Conservation (phyloP, 805 yeast genomes). For the Candida koratica region DNA sequence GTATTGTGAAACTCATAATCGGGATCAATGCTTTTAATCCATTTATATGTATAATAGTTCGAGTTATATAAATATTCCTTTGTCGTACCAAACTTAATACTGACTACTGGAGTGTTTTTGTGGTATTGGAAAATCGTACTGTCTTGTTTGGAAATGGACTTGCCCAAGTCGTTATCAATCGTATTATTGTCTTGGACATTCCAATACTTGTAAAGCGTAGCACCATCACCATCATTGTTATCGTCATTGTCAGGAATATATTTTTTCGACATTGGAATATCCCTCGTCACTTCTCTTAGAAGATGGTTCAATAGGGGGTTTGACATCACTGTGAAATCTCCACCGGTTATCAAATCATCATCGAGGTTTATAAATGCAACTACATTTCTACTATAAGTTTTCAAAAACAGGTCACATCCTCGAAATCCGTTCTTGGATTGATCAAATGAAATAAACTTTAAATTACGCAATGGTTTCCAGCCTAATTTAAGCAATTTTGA, state of each 20-base stretch:
- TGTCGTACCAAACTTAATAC: slow-evolving; percentile 29
- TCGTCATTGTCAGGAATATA: slow-evolving; percentile 12
- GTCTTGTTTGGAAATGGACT: slow-evolving; percentile 21
- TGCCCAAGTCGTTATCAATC: slow-evolving; percentile 32
- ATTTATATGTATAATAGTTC: slow-evolving; percentile 29
- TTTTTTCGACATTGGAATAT: slow-evolving; percentile 29
- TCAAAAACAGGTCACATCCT: slow-evolving; percentile 25
- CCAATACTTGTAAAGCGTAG: slow-evolving; percentile 36
- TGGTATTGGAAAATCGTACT: slow-evolving; percentile 31
- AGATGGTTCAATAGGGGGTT: slow-evolving; percentile 36
- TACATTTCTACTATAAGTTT: slow-evolving; percentile 18
- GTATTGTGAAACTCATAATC: slow-evolving; percentile 30
- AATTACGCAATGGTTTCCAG: slow-evolving; percentile 41
- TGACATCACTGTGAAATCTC: slow-evolving; percentile 30
- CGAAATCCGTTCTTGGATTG: slow-evolving; percentile 31
- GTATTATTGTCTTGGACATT: slow-evolving; percentile 25
- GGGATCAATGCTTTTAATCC: slow-evolving; percentile 29
- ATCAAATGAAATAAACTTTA: slow-evolving; percentile 42
- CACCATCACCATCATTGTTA: slow-evolving; percentile 18
- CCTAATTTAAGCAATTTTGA: slow-evolving; percentile 30
- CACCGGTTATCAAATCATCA: slow-evolving; percentile 36
- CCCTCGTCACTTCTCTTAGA: slow-evolving; percentile 24
- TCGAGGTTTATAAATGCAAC: slow-evolving; percentile 38
- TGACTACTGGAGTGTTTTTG: slow-evolving; percentile 28
- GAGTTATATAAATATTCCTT: slow-evolving; percentile 34